phyloP scores from a whole-genome alignment of 352 stramenopile genomes.

The Globisporangium apiculatum region DNA sequence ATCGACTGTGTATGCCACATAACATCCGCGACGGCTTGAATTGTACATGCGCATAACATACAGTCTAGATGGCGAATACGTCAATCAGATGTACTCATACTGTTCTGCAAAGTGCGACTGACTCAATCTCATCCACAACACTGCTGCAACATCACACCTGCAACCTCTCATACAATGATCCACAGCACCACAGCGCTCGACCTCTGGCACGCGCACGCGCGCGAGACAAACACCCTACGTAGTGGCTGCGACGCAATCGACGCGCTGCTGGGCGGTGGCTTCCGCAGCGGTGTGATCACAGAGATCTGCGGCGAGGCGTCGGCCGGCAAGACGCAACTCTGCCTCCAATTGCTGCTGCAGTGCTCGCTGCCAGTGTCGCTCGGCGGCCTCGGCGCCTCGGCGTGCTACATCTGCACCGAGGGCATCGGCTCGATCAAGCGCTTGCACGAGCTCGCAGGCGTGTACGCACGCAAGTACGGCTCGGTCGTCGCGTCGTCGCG shows the following conservation, averaged over 20 bases:
- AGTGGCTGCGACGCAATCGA: slow-evolving; percentile 62
- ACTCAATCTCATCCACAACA: too few species aligned
- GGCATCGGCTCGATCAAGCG: slow-evolving; percentile 65
- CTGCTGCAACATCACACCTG: not conserved
- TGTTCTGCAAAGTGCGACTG: too few species aligned
- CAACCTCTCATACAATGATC: not conserved
- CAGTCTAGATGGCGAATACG: not conserved
- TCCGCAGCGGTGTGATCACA: slow-evolving; percentile 57
- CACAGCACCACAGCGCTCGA: slow-evolving; percentile 30
- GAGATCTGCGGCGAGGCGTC: slow-evolving; percentile 73
- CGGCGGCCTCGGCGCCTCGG: slow-evolving; percentile 47
- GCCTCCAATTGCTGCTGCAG: slow-evolving; percentile 69
- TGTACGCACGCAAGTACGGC: slow-evolving; percentile 39
- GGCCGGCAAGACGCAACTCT: slow-evolving; percentile 75
- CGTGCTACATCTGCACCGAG: slow-evolving; percentile 81
- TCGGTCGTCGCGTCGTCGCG: slow-evolving; percentile 29
- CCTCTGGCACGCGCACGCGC: slow-evolving; percentile 25
- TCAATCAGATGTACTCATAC: not conserved
- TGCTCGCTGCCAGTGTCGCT: slow-evolving; percentile 38
- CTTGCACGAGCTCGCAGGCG: slow-evolving; percentile 51
- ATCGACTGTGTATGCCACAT: too few species aligned
- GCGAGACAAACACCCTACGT: slow-evolving; percentile 21
- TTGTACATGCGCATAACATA: too few species aligned
- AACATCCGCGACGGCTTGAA: too few species aligned
- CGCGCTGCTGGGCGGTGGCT: slow-evolving; percentile 43